phyloP scores from a whole-genome alignment of 2,329 filamentous ascomycete genomes.

The Talaromyces sp. region DNA sequence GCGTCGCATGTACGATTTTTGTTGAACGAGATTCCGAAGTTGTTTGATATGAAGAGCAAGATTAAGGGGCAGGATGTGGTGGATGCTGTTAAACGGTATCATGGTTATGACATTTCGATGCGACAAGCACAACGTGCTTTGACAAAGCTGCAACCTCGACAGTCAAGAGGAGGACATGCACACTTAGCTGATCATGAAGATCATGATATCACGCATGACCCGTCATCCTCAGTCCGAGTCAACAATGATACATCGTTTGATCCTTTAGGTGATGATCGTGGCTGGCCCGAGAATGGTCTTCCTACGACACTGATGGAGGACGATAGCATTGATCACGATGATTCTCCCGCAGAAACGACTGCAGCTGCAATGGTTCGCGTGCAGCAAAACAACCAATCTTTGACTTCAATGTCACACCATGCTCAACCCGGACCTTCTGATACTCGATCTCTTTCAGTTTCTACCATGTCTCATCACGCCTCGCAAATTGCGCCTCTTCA shows the following conservation, averaged over 20 bases:
- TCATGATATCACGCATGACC: conserved; percentile 3
- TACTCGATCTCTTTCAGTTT: conserved; percentile 19
- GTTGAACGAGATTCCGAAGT: conserved; percentile 38
- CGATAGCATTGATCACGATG: conserved; percentile 25
- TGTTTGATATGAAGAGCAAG: conserved; percentile 38
- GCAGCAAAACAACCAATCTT: conserved; percentile 14
- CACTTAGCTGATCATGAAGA: conserved; percentile 11
- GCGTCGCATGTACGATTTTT: conserved; percentile 41
- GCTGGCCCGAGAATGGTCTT: conserved; percentile 34
- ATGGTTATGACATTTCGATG: conserved; percentile 41
- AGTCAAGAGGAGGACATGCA: conserved; percentile 16
- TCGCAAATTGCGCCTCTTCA: conserved; percentile 27
- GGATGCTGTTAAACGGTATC: conserved; percentile 41
- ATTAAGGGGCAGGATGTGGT: conserved; percentile 39
- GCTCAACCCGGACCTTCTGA: conserved; percentile 26
- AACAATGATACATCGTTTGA: conserved; percentile 26
- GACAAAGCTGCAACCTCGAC: conserved; percentile 34
- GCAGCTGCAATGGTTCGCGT: conserved; percentile 12
- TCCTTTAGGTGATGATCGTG: conserved; percentile 25
- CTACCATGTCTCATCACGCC: conserved; percentile 23
- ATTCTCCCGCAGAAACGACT: conserved; percentile 23
- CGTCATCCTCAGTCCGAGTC: conserved; percentile 20
- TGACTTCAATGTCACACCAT: conserved; percentile 20
- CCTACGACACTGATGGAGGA: conserved; percentile 28
- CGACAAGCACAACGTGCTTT: conserved; percentile 40